Evolutionary conservation across 2,329 filamentous ascomycete species (phyloP), one percentile per base, ranked within the genome.

Genomic region (Sporothrix inflata): DNA sequence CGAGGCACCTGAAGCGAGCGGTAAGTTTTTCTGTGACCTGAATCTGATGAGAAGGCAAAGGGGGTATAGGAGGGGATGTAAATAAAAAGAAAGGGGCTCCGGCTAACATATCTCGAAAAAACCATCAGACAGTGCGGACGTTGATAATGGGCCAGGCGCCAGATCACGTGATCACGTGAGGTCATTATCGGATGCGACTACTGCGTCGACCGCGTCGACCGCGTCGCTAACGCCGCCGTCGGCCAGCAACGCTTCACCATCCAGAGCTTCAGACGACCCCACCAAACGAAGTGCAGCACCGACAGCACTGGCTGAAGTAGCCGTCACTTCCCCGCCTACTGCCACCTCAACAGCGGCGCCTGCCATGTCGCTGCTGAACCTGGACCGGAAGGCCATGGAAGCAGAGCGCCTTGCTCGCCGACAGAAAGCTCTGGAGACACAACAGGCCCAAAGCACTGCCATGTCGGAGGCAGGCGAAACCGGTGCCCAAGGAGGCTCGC

Each of bases 311-410:
- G 7, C 24, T 38, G 45, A 27, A 14, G 16, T 27, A 12, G n/a
- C 45, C 38, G 19, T 21, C 19, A 3, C 51, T 53, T n/a, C 51
- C 21, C 11, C 51, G 9, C 2, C 34, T 40, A 12, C 38, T 27
- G 11, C 38, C 21, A 5, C 40, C 11, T 4, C 70, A 21, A 19
- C n/a, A 14, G 2, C 45, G 24, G 55, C 45, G 14, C 12, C 65
- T 34, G 45, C 42, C 66, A 57, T 69, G 42, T 83, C 85, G 0
- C 76, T 89, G 0, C 77, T 86, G 4, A 86, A 87, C 3, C 81
- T 97, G 1, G 88, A 97, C 82, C 88, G 94, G 47, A 93, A 90
- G 80, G 87, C 89, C 69, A 96, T 97, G 93, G 95, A 98, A 80
- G 85, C 90, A 77, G 94, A 97, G 79, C 89, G 95, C 53, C 85